These are phyloP conservation scores for Dendrocalamus latiflorus DNA, from an alignment of 202 grass and related monocot species.

Conservation along the genomic window DNA sequence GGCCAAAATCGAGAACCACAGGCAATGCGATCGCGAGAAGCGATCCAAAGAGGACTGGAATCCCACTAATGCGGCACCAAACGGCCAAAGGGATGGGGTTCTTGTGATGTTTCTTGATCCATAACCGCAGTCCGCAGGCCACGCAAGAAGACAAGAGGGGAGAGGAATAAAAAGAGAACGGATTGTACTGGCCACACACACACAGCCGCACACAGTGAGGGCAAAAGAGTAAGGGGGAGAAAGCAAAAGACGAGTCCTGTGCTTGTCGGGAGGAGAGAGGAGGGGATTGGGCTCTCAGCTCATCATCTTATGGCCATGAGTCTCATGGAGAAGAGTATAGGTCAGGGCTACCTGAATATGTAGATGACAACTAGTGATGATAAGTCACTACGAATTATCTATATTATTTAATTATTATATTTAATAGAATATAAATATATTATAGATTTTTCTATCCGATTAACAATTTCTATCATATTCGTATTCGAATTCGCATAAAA, in stretches of 20 bases:
- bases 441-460: no score
- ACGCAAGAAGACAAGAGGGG: constrained; percentile 20
- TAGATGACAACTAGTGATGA: not conserved
- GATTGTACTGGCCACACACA: constrained; percentile 27
- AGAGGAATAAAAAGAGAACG: constrained; percentile 20
- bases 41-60: constrained; percentile 18
- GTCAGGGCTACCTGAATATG: constrained; percentile 24
- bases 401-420: no score
- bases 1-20: not conserved
- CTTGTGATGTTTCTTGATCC: no score
- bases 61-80: constrained; percentile 24
- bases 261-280: constrained; percentile 24
- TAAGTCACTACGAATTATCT: no score
- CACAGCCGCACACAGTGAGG: constrained; percentile 18
- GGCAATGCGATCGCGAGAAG: constrained; percentile 50
- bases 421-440: no score
- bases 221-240: constrained; percentile 7
- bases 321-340: not conserved
- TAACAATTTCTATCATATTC: no score
- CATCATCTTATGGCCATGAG: constrained; percentile 30
- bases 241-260: constrained; percentile 35
- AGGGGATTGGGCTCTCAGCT: not conserved
- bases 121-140: no score
- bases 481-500: no score
- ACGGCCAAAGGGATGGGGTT: not conserved